A percentile compares a stretch with the other conserved stretches of the same genome.
phyloP scores from a whole-genome alignment of 2,329 filamentous ascomycete genomes.

The Camillea tinctor region DNA sequence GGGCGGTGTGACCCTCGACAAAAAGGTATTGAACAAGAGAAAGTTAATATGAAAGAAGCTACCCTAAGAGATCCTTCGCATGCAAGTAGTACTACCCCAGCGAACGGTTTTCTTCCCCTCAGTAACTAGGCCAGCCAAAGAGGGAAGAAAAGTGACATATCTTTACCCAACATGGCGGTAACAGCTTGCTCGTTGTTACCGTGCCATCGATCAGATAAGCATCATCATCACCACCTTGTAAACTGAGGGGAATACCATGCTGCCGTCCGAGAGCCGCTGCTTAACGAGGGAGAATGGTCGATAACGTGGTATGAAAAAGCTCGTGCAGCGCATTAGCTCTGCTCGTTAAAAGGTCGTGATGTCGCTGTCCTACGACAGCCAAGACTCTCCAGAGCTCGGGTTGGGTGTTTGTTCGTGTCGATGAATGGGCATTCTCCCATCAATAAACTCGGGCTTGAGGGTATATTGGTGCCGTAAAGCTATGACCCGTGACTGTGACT shows the following conservation, averaged over 20 bases:
- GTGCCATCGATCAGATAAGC: slow-evolving; percentile 8
- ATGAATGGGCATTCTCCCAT: not conserved
- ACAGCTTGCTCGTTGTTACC: slow-evolving; percentile 15
- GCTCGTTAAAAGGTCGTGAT: not conserved
- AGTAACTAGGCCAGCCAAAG: not conserved
- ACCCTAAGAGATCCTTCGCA: not conserved
- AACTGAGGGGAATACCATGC: slow-evolving; percentile 14
- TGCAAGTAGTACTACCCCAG: not conserved
- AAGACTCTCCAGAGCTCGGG: not conserved
- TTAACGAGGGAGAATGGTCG: not conserved
- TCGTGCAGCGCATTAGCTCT: not conserved
- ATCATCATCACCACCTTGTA: slow-evolving; percentile 6
- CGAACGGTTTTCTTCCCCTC: not conserved
- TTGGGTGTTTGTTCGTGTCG: not conserved
- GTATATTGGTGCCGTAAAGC: not conserved
- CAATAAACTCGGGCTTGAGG: not conserved
- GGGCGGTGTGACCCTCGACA: not conserved
- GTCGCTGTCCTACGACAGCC: not conserved
- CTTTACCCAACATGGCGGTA: slow-evolving; percentile 16
- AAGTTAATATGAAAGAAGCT: not conserved
- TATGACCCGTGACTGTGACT: not conserved
- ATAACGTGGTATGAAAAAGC: not conserved
- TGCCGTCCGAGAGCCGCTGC: slow-evolving; percentile 1
- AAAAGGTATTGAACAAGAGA: not conserved
- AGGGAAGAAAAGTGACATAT: slow-evolving; percentile 14